Base-by-base conservation (phyloP, 2,329 filamentous ascomycete genomes). In the Daldinia eschscholtzii region DNA sequence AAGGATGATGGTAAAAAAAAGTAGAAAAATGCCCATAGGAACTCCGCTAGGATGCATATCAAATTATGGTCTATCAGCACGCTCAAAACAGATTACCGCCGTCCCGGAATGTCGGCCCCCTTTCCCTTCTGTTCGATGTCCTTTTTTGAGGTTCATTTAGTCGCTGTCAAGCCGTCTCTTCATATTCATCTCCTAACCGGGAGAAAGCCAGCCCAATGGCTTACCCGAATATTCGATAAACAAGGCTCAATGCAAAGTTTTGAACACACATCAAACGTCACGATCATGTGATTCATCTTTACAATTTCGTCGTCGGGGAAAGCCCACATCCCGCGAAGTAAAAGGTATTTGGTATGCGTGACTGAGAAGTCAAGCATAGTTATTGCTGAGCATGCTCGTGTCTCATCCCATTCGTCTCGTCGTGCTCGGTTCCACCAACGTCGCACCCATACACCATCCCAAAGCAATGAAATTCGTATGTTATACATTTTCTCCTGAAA, bases 51-150 rank as follows among this genome's bases (percentile, higher is more conserved):
- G 69, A 71, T 71, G 69, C 69, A 69, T 67, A 30, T 69, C 69
- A 69, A 69, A 69, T 69, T 71, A 68, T 71, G 69, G 69, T 71
- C 69, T 71, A 71, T 71, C 66, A 67, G 60, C 37, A 48, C 65
- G 66, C 63, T 67, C 55, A 62, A 50, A 64, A 67, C 65, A 71
- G 56, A 66, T 66, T 65, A 52, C 69, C 69, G 44, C 69, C 69
- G 23, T 57, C 60, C 68, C 60, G 28, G 42, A 58, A 44, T 69
- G 64, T 69, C 63, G 55, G 63, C 13, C 63, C 35, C 42, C 59
- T 18, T 57, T 30, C 63, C 66, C 33, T 68, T 58, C 65, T 59
- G 56, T 44, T 55, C 50, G 30, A 60, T 56, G 58, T 55, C 63
- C 35, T n/a, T 44, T 68, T 71, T 65, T 42, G 33, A 69, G 46